phyloP scores from a whole-genome alignment of 805 yeast genomes.

The Candida saitoana region DNA sequence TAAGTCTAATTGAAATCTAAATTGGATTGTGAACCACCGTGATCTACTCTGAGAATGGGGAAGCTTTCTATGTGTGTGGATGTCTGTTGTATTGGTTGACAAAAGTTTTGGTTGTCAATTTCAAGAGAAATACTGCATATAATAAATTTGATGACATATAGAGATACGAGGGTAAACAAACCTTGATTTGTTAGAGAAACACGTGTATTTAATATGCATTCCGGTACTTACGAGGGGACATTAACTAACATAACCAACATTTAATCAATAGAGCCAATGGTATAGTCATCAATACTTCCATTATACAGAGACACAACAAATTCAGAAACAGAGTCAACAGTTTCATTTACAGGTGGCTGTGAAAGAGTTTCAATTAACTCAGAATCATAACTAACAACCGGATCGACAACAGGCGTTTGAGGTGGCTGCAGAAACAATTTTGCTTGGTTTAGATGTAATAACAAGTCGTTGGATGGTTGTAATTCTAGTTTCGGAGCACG shows the following conservation, averaged over 20 bases:
- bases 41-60: neutral
- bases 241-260: too few relatives aligned
- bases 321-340: neutral
- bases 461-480: neutral
- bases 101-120: neutral
- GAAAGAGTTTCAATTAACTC: neutral
- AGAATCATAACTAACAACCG: neutral
- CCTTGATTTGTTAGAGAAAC: too few relatives aligned
- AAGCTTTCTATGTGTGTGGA: too few relatives aligned
- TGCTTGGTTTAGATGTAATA: neutral
- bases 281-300: neutral
- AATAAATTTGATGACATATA: too few relatives aligned
- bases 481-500: neutral
- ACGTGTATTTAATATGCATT: too few relatives aligned
- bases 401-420: neutral
- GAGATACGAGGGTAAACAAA: neutral
- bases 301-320: neutral
- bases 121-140: too few relatives aligned
- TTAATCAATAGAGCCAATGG: too few relatives aligned
- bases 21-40: neutral
- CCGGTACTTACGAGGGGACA: too few relatives aligned
- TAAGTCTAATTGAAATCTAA: neutral
- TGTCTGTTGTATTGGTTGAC: too few relatives aligned
- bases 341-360: neutral
- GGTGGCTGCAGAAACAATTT: neutral